Conservation (phyloP, 352 stramenopile genomes). For the Pythium monospermum region DNA sequence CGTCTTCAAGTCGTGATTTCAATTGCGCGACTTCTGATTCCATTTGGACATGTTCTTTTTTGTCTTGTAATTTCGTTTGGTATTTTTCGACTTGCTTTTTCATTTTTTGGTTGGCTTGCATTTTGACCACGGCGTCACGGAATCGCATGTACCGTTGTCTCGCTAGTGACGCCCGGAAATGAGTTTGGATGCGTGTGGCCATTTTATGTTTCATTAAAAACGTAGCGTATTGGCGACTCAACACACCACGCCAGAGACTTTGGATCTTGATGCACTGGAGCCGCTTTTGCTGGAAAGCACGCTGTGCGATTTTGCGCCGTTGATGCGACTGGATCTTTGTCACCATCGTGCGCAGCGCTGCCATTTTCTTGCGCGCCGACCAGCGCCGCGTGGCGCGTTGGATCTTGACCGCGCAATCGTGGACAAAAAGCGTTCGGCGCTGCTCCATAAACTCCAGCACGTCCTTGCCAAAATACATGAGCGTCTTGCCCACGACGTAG, state of each 20-base stretch:
- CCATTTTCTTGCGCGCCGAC: slow-evolving; percentile 46
- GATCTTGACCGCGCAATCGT: slow-evolving; percentile 60
- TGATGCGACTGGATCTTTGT: slow-evolving; percentile 54
- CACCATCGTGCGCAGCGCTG: slow-evolving; percentile 46
- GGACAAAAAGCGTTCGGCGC: slow-evolving; percentile 59
- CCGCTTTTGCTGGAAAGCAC: slow-evolving; percentile 38
- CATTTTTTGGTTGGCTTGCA: slow-evolving; percentile 71
- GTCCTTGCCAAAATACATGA: slow-evolving; percentile 93
- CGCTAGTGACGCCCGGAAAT: slow-evolving; percentile 41
- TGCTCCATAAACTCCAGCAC: slow-evolving; percentile 90
- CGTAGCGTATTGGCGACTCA: slow-evolving; percentile 47
- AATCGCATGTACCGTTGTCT: slow-evolving; percentile 50
- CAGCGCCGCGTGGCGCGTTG: slow-evolving; percentile 50
- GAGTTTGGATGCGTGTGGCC: slow-evolving; percentile 54
- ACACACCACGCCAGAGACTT: slow-evolving; percentile 69
- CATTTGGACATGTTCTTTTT: slow-evolving; percentile 69
- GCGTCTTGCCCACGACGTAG: slow-evolving; percentile 82
- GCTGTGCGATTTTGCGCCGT: slow-evolving; percentile 37
- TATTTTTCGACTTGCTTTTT: slow-evolving; percentile 77
- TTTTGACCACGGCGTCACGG: slow-evolving; percentile 60
- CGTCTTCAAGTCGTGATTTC: slow-evolving; percentile 71
- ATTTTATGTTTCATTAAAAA: slow-evolving; percentile 53
- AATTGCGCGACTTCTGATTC: slow-evolving; percentile 69
- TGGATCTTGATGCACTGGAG: slow-evolving; percentile 51
- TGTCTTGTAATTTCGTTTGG: slow-evolving; percentile 44